These are phyloP conservation scores for Durio zibethinus DNA, from an alignment of 345 rosid species.

Conservation along the genomic window DNA sequence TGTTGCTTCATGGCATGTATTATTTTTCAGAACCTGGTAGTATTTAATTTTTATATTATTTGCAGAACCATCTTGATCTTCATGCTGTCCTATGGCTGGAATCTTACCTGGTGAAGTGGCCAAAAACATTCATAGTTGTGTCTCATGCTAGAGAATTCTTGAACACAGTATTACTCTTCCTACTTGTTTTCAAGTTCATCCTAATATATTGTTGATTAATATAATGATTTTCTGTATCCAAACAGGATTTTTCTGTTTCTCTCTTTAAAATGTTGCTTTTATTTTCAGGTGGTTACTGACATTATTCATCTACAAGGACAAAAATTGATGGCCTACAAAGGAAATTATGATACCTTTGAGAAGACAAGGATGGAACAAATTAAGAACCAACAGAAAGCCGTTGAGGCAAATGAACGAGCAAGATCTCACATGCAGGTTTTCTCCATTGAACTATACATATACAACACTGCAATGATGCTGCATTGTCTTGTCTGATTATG, in stretches of 20 bases:
- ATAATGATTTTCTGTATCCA: background rate
- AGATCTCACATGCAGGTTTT: conserved; percentile 94
- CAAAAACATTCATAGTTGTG: conserved; percentile 93
- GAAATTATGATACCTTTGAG: conserved; percentile 87
- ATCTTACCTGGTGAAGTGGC: conserved; percentile 91
- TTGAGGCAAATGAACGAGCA: conserved; percentile 80
- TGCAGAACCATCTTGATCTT: conserved; percentile 98
- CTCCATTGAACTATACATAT: background rate
- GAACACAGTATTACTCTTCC: conserved; percentile 62
- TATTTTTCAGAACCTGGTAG: conserved; percentile 10
- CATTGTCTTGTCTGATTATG: background rate
- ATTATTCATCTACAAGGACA: conserved; percentile 88
- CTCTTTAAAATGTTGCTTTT: background rate
- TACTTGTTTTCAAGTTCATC: background rate
- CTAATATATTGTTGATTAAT: background rate
- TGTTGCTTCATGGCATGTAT: conserved; percentile 1
- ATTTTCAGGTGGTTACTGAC: conserved; percentile 89
- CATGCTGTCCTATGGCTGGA: conserved; percentile 99
- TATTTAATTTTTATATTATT: conserved; percentile 13
- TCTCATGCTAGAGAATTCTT: conserved; percentile 98
- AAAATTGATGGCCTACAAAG: conserved; percentile 71
- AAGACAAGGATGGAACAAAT: conserved; percentile 79
- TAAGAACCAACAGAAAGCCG: conserved; percentile 89
- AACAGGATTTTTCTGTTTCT: background rate
- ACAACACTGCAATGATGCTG: background rate